Evolutionary conservation across 805 yeast genomes (phyloP), one percentile per base, ranked within the genome.

Genomic region (Saccharomycopsis olivae): DNA sequence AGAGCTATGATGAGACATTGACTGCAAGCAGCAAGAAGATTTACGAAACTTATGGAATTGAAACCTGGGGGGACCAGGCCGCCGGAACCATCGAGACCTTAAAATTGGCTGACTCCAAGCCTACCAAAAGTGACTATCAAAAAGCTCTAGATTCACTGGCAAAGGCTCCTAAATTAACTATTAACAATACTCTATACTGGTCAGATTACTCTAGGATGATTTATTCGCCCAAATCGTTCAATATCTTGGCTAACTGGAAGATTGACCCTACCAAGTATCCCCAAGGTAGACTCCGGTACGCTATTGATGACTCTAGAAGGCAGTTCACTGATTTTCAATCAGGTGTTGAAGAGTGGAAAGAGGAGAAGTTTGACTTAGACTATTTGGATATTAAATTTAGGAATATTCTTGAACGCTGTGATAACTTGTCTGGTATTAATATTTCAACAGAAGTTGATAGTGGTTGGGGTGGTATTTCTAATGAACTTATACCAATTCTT

Each of bases 381-480:
- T 69, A 69, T 31, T 44, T 78, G 33, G 92, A 83, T 36, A 66
- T 65, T 2, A 59, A 61, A 4, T 71, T 87, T 40, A 65, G 96
- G 40, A 57, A 61, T 2, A 59, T 70, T 30, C 53, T 92, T 11
- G 98, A 89, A 53, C 69, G 73, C 44, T 77, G 92, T 54, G 96
- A 92, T 55, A 57, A 64, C 20, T 53, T 88, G 15, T 72, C 69
- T 40, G 96, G 96, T 1, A 43, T 92, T 8, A 82, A 81, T 49
- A 36, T 84, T 0, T 52, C 78, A 2, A 70, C 81, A 0, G 95
- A 87, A 38, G 49, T 78, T 3, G 94, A 84, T 53, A 66, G 74
- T 17, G 82, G 80, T 0, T 89, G 97, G 97, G 80, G 86, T 36
- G 95, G 95, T 0, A 75, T 82, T 49, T 57, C 83, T 3, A 55